A percentile compares a stretch with the other conserved stretches of the same genome.
Evolutionary conservation across 108 stramenopile species (phyloP).

Genomic region (Asterionellopsis glacialis): DNA sequence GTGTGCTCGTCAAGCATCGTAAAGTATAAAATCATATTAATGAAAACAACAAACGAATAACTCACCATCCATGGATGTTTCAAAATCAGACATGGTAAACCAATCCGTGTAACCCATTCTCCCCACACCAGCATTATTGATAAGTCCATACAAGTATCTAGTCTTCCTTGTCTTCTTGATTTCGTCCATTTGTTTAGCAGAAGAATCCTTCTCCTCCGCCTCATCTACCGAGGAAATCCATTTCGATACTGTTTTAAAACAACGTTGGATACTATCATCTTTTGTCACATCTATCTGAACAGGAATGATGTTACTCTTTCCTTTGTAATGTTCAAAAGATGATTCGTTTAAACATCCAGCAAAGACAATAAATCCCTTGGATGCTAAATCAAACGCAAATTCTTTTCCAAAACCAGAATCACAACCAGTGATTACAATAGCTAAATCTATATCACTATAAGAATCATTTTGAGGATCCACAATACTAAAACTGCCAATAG

Average conservation of each 20-base stretch:
- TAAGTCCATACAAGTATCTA: slow-evolving; percentile 36
- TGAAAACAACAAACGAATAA: not conserved
- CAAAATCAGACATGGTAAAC: slow-evolving; percentile 23
- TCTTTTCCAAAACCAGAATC: slow-evolving; percentile 59
- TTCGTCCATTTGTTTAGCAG: too few relatives aligned
- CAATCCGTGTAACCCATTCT: slow-evolving; percentile 37
- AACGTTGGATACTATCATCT: slow-evolving; percentile 14
- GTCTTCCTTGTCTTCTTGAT: slow-evolving; percentile 2
- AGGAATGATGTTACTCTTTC: slow-evolving; percentile 5
- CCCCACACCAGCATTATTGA: slow-evolving; percentile 58
- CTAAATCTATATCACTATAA: slow-evolving; percentile 12
- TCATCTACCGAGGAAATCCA: too few relatives aligned
- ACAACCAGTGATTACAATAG: slow-evolving; percentile 60
- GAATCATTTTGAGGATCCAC: not conserved
- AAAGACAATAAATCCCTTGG: slow-evolving; percentile 40
- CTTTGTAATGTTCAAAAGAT: slow-evolving; percentile 11
- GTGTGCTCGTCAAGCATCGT: not conserved
- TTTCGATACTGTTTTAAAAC: slow-evolving; percentile 11
- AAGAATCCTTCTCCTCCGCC: too few relatives aligned
- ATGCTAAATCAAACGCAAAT: slow-evolving; percentile 23
- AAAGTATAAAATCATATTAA: not conserved
- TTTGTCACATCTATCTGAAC: slow-evolving; percentile 37
- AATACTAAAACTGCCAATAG: not conserved
- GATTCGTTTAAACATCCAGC: slow-evolving; percentile 34
- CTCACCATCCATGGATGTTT: slow-evolving; percentile 29